Conservation (phyloP, 352 stramenopile species). For the Thraustotheca clavata region DNA sequence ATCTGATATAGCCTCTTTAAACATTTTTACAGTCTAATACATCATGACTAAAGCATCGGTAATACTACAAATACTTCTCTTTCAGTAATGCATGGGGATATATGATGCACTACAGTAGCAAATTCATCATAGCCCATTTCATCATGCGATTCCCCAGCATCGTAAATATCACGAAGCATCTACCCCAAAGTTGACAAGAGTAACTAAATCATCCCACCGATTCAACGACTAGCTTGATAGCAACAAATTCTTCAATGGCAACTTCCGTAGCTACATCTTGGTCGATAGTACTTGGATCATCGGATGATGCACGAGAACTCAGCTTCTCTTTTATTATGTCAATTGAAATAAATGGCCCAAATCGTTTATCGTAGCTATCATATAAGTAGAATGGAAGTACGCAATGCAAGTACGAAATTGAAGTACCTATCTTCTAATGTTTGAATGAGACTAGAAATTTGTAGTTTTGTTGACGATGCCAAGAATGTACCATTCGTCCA, state of each 20-base stretch:
- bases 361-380: conserved; percentile 30
- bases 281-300: conserved; percentile 52
- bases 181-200: conserved; percentile 22
- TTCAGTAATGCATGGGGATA: conserved; percentile 47
- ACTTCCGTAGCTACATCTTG: conserved; percentile 51
- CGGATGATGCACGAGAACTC: conserved; percentile 27
- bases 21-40: conserved; percentile 37
- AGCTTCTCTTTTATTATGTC: conserved; percentile 38
- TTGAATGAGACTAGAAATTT: neutral
- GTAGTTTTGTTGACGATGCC: neutral
- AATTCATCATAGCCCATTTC: conserved; percentile 72
- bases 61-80: conserved; percentile 45
- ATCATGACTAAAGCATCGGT: conserved; percentile 51
- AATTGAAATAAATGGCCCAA: conserved; percentile 51
- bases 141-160: conserved; percentile 54
- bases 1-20: conserved; percentile 8
- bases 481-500: conserved; percentile 20
- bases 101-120: conserved; percentile 42
- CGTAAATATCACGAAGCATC: conserved; percentile 61
- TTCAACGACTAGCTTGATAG: conserved; percentile 42
- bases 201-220: neutral
- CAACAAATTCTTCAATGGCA: conserved; percentile 49
- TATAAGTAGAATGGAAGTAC: neutral
- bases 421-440: conserved; percentile 13
- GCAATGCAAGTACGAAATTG: neutral